Base-by-base conservation (phyloP, 1,284 basidiomycete genomes). In the Boletus semigastroideus region DNA sequence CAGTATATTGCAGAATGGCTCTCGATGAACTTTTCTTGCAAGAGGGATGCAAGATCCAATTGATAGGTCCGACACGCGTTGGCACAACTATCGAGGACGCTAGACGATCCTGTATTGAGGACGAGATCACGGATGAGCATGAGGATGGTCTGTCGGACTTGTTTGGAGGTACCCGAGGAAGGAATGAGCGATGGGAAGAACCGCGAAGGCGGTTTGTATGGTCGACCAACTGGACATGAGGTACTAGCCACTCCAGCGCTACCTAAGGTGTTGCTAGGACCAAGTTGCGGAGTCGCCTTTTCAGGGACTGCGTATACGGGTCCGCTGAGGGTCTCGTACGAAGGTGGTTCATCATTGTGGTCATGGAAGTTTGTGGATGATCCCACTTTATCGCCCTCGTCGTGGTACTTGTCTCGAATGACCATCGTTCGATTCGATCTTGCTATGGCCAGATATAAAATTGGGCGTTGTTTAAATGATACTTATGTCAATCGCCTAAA, bases 11-110 rank as follows among this genome's bases (percentile, higher is more conserved):
- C 80, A 0, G 80, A 80, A 57, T 83, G 82, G 1, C 72, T 74
- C 61, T 87, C 86, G 43, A 87, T 80, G n/a, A 70, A 80, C 38
- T 69, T 74, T 38, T 86, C 80, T 59, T 87, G 86, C 9, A 87
- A 65, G 31, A 87, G 64, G 0, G 70, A 55, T 0, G 79, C 66
- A 28, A 81, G 65, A 16, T 74, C 67, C 16, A 82, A 52, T 22
- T 59, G 60, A 27, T 74, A 72, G 0, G 68, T 58, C 16, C 56
- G 58, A 56, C 80, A 82, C 1, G 76, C 76, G 25, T 74, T 74
- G 17, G 66, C 64, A 58, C 81, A 83, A 46, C 73, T 75, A 30
- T 72, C 64, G 22, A 83, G 68, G 14, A 80, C 69, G 28, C 60
- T 31, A n/a, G 61, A 53, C n/a, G 63, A 60, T 5, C 60, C 55